Evolutionary conservation across 2,329 filamentous ascomycete species (phyloP).

Genomic region (Aschersonia sp.): DNA sequence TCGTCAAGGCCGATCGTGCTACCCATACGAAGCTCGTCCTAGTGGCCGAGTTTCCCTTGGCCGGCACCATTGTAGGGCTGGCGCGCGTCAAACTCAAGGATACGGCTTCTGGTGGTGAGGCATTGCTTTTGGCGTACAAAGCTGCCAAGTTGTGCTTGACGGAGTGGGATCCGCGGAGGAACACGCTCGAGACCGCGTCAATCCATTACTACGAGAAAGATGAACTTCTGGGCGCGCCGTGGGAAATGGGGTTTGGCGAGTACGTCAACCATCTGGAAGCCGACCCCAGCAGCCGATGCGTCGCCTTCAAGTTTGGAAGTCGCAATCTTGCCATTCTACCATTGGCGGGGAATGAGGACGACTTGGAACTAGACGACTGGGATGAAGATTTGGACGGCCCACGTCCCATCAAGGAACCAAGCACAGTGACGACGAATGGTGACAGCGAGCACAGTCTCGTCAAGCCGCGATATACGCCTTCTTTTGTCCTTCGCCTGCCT

Average conservation of each 20-base stretch:
- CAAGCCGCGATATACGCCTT: slow-evolving; percentile 63
- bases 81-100: slow-evolving; percentile 59
- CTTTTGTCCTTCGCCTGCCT: slow-evolving; percentile 84
- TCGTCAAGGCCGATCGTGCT: slow-evolving; percentile 47
- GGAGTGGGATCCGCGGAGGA: slow-evolving; percentile 78
- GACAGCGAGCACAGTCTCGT: slow-evolving; percentile 10
- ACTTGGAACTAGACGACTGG: slow-evolving; percentile 85
- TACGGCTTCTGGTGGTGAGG: slow-evolving; percentile 69
- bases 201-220: slow-evolving; percentile 98
- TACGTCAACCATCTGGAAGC: slow-evolving; percentile 73
- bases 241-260: slow-evolving; percentile 60
- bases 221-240: slow-evolving; percentile 69
- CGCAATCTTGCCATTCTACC: slow-evolving; percentile 87
- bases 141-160: slow-evolving; percentile 88
- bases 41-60: slow-evolving; percentile 67
- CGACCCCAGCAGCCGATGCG: slow-evolving; percentile 86
- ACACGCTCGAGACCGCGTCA: slow-evolving; percentile 73
- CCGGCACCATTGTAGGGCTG: slow-evolving; percentile 74
- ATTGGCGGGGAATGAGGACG: slow-evolving; percentile 74
- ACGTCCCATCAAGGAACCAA: slow-evolving; percentile 33
- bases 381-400: slow-evolving; percentile 68
- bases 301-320: slow-evolving; percentile 80
- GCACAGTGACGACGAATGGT: slow-evolving; percentile 17
- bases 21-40: slow-evolving; percentile 68
- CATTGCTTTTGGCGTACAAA: slow-evolving; percentile 69